These are phyloP conservation scores for Fusarium longipes DNA, from an alignment of 2,329 filamentous ascomycete genomes.

Conservation along the genomic window DNA sequence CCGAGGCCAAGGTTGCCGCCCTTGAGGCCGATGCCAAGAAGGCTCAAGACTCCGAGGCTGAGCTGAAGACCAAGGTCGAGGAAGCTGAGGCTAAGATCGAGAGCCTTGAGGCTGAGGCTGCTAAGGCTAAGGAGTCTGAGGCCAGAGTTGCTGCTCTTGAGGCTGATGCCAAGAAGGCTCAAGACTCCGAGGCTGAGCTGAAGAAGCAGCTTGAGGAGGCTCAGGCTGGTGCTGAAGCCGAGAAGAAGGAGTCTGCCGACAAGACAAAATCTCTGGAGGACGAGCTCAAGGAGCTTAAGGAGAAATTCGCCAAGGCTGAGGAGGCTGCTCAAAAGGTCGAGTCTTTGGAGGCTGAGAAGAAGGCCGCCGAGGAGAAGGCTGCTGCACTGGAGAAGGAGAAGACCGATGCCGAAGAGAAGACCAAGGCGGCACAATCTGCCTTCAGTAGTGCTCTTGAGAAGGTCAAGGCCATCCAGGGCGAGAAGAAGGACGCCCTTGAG, in stretches of 20 bases:
- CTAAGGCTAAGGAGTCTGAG: conserved; percentile 16
- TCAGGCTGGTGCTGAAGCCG: conserved; percentile 30
- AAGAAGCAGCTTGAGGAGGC: conserved; percentile 39
- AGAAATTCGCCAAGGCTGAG: conserved; percentile 32
- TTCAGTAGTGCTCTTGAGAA: conserved; percentile 25
- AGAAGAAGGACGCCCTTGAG: conserved; percentile 39
- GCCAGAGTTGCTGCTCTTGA: conserved; percentile 16
- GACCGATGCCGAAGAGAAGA: conserved; percentile 27
- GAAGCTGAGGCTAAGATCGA: conserved; percentile 21
- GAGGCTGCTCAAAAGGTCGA: conserved; percentile 25
- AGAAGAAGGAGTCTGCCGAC: conserved; percentile 33
- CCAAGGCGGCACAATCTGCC: conserved; percentile 24
- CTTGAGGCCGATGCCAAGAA: conserved; percentile 22
- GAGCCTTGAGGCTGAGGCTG: conserved; percentile 3
- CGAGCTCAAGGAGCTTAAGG: conserved; percentile 34
- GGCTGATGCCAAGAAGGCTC: conserved; percentile 16
- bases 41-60: conserved; percentile 21
- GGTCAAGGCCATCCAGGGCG: conserved; percentile 19
- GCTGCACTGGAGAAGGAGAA: conserved; percentile 27
- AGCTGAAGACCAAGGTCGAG: conserved; percentile 19
- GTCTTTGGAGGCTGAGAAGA: conserved; percentile 31
- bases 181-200: conserved; percentile 22
- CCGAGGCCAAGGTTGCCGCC: conserved; percentile 15
- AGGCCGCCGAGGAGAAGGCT: conserved; percentile 31
- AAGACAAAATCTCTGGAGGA: conserved; percentile 35